Conservation (phyloP, 2,329 filamentous ascomycete genomes). For the Blastomyces parvus region DNA sequence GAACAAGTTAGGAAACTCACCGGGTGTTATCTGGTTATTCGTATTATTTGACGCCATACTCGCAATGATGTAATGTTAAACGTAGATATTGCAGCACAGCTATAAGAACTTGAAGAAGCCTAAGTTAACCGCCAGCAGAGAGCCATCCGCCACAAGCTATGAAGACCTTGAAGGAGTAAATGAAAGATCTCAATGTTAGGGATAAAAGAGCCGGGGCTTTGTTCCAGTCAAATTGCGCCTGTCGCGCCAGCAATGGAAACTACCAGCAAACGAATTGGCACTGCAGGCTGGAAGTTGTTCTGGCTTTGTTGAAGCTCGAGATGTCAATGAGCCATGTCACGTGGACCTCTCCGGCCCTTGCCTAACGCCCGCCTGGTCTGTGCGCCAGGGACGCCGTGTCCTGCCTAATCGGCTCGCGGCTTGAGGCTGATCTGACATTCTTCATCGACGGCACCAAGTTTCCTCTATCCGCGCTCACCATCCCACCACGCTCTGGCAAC, state of each 20-base stretch:
- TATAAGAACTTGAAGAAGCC: neutral
- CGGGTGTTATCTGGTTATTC: slow-evolving; percentile 6
- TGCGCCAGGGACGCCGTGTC: neutral
- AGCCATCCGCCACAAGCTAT: neutral
- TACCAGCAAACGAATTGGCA: neutral
- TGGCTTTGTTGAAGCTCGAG: neutral
- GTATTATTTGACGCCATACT: slow-evolving; percentile 1
- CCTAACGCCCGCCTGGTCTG: neutral
- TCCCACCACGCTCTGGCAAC: neutral
- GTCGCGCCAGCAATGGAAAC: neutral
- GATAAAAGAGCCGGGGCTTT: neutral
- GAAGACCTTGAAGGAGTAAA: neutral
- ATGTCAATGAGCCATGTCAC: neutral
- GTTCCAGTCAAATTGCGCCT: neutral
- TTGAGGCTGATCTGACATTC: neutral
- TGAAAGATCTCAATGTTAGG: neutral
- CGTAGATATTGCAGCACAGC: neutral
- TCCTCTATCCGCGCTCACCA: neutral
- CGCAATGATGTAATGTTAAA: neutral
- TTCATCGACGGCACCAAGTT: neutral
- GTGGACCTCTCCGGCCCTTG: neutral
- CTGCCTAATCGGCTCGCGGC: slow-evolving; percentile 4
- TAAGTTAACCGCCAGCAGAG: neutral
- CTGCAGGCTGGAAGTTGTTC: neutral
- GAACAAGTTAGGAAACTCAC: slow-evolving; percentile 22